Percentiles rank a stretch among this genome's conserved stretches.
Evolutionary conservation across 106 monocot species (phyloP).

Genomic region (Dioscorea alata): DNA sequence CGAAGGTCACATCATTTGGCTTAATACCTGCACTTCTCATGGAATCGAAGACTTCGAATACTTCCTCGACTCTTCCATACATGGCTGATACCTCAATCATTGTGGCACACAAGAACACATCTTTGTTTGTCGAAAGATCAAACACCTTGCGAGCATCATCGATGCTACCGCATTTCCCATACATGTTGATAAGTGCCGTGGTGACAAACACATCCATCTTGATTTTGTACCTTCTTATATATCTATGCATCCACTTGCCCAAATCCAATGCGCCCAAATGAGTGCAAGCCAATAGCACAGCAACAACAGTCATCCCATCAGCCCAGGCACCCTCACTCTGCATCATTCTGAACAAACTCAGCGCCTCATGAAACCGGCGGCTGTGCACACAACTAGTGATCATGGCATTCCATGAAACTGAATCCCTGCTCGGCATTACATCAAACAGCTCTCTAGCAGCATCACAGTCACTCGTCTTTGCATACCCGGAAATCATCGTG

Average conservation of each 20-base stretch:
- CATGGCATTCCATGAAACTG: neutral
- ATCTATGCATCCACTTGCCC: conserved; percentile 1
- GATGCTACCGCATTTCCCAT: conserved; percentile 16
- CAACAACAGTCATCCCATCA: neutral
- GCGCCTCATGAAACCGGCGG: neutral
- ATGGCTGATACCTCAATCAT: conserved; percentile 15
- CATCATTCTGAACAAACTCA: neutral
- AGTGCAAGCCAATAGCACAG: neutral
- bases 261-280: neutral
- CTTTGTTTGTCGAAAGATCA: neutral
- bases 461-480: neutral
- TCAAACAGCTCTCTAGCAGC: conserved; percentile 1
- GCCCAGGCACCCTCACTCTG: neutral
- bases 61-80: conserved; percentile 20
- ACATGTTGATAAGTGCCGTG: conserved; percentile 17
- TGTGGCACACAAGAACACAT: conserved; percentile 9
- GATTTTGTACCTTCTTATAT: neutral
- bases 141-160: conserved; percentile 1
- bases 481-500: neutral
- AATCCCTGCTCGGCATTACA: neutral
- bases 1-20: conserved; percentile 30
- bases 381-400: neutral
- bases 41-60: conserved; percentile 20
- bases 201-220: neutral
- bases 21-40: conserved; percentile 8